These are phyloP conservation scores for Gastrodia elata DNA, from an alignment of 106 monocot genomes.

Conservation along the genomic window DNA sequence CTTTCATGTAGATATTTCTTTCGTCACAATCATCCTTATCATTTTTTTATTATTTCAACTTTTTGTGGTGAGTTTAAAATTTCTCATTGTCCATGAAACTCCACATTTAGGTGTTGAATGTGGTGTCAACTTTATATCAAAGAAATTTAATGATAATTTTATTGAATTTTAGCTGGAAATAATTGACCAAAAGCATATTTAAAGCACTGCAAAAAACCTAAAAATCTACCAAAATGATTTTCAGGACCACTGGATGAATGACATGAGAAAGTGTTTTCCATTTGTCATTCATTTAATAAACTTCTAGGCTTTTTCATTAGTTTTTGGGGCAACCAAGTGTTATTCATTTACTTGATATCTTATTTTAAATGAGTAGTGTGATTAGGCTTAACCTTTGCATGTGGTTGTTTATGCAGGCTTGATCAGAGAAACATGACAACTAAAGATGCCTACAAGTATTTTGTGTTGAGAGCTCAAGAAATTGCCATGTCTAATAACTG, in stretches of 20 bases:
- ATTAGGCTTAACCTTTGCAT: background rate
- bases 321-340: too few relatives aligned
- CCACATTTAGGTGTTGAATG: background rate
- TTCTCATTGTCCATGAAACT: background rate
- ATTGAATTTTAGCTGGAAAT: background rate
- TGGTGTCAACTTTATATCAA: background rate
- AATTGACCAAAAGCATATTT: background rate
- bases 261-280: too few relatives aligned
- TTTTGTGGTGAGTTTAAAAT: background rate
- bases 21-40: background rate
- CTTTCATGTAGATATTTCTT: background rate
- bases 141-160: background rate
- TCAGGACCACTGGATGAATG: too few relatives aligned
- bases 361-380: background rate
- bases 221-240: too few relatives aligned
- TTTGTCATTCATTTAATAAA: too few relatives aligned
- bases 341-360: background rate
- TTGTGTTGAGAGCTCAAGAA: constrained; percentile 91
- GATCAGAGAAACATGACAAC: constrained; percentile 65
- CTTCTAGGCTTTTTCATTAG: too few relatives aligned
- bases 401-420: constrained; percentile 44
- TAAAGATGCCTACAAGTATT: constrained; percentile 85
- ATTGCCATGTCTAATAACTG: constrained; percentile 65
- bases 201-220: too few relatives aligned
- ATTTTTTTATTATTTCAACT: background rate